Percentiles rank a stretch among this genome's conserved stretches.
Evolutionary conservation across 257 asterid species (phyloP).

Genomic region (Forsythia viridissima): DNA sequence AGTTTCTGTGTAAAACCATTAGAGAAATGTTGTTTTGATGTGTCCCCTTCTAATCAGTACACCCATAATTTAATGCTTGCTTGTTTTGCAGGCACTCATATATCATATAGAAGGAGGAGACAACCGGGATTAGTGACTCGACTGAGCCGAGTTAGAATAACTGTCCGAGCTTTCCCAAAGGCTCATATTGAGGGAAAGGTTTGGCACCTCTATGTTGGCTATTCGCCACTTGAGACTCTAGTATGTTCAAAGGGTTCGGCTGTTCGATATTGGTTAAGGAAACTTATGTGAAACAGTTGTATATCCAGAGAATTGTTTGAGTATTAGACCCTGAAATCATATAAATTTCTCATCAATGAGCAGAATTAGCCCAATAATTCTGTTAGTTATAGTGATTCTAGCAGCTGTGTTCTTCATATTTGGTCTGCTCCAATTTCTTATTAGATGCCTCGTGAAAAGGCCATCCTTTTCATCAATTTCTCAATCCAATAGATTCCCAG

Average conservation of each 20-base stretch:
- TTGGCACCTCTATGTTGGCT: neutral
- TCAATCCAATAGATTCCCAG: constrained; percentile 44
- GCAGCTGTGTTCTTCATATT: constrained; percentile 54
- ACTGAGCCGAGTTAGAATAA: neutral
- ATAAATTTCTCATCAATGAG: constrained; percentile 38
- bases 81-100: neutral
- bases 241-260: neutral
- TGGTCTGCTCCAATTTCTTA: constrained; percentile 53
- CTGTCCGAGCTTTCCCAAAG: neutral
- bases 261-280: neutral
- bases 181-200: neutral
- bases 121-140: too few species aligned
- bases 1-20: too few species aligned
- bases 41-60: neutral
- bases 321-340: neutral
- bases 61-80: neutral
- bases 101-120: neutral
- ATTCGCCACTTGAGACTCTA: neutral
- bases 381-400: constrained; percentile 45
- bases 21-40: too few species aligned
- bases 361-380: constrained; percentile 46
- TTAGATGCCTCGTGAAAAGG: constrained; percentile 41
- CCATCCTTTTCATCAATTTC: constrained; percentile 54
- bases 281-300: neutral
- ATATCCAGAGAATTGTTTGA: neutral